Percentiles rank a stretch among this genome's conserved stretches.
Conservation (phyloP, 106 monocot genomes). For the Dendrobium chrysotoxum region DNA sequence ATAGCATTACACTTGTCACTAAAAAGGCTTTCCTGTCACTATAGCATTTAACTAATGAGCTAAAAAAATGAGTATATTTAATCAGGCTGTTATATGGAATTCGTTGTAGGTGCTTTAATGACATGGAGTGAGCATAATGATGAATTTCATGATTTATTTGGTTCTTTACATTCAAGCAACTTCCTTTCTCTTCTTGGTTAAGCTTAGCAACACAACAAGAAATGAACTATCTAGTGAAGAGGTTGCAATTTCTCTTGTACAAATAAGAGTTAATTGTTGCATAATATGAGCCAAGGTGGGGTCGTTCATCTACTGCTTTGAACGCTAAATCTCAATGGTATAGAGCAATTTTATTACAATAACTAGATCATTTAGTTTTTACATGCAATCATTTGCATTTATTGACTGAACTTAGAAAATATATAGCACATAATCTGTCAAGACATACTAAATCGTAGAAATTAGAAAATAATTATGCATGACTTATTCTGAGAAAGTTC, state of each 20-base stretch:
- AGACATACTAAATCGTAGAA: not conserved
- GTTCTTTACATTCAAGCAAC: not conserved
- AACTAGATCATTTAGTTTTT: not conserved
- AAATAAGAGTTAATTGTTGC: not conserved
- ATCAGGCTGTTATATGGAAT: not conserved
- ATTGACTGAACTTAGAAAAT: not conserved
- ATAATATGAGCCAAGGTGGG: not conserved
- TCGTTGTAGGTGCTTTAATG: not conserved
- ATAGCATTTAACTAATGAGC: too few species aligned
- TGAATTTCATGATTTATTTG: not conserved
- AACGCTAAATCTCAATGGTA: not conserved
- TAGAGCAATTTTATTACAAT: not conserved
- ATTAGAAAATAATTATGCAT: too few species aligned
- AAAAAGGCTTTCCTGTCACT: too few species aligned
- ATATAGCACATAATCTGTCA: not conserved
- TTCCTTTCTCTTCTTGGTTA: not conserved
- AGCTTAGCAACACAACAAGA: not conserved
- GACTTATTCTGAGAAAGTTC: too few species aligned
- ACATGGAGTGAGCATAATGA: too few species aligned
- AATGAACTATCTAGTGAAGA: not conserved
- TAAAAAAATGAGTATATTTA: too few species aligned
- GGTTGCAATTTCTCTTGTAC: not conserved
- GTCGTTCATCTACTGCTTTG: not conserved
- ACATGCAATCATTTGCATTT: not conserved
- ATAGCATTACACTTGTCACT: too few species aligned